A percentile compares a stretch with the other conserved stretches of the same genome.
phyloP scores from a whole-genome alignment of 2,329 filamentous ascomycete species.

The Passalora sequoiae region DNA sequence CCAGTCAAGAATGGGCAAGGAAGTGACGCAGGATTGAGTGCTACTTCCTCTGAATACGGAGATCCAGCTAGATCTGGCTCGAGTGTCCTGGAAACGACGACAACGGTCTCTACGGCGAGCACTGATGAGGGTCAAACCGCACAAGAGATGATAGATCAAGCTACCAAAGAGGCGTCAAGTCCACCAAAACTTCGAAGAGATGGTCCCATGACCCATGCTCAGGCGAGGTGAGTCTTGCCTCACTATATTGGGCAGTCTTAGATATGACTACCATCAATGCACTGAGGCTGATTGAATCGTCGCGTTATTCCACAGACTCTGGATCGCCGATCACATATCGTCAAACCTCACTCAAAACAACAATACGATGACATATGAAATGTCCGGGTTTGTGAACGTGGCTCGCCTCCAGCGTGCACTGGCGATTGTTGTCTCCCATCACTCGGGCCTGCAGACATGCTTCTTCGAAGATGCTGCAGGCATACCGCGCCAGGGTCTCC shows the following conservation, averaged over 20 bases:
- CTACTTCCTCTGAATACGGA: too few relatives aligned
- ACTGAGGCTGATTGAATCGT: conserved; percentile 6
- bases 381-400: conserved; percentile 13
- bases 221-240: conserved; percentile 20
- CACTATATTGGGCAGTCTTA: conserved; percentile 6
- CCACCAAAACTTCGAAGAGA: conserved; percentile 9
- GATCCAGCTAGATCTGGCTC: too few relatives aligned
- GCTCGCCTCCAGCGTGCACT: conserved; percentile 16
- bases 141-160: neutral
- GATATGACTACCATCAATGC: neutral
- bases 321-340: conserved; percentile 16
- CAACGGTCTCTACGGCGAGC: neutral
- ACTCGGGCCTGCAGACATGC: conserved; percentile 15
- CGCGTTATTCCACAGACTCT: conserved; percentile 11
- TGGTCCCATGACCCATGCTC: conserved; percentile 18
- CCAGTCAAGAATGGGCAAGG: too few relatives aligned
- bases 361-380: conserved; percentile 14
- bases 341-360: conserved; percentile 14
- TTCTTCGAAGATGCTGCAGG: conserved; percentile 17
- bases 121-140: neutral
- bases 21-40: too few relatives aligned
- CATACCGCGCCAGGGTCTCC: conserved; percentile 14
- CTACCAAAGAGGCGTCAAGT: neutral
- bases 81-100: too few relatives aligned
- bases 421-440: conserved; percentile 11